phyloP scores from a whole-genome alignment of 2,329 filamentous ascomycete genomes.

The Nothophoma quercina region DNA sequence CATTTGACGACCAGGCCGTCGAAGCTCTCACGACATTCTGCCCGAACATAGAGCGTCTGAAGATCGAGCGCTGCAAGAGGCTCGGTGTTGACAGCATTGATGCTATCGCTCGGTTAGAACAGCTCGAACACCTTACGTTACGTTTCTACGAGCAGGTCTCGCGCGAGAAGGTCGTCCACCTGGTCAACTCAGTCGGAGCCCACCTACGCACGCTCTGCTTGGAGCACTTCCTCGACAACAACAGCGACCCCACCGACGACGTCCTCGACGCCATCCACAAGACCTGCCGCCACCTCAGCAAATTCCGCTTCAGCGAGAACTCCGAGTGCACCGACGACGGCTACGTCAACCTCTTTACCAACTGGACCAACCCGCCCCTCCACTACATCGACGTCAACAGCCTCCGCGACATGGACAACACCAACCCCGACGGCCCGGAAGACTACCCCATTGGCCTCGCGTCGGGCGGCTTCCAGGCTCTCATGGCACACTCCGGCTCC shows the following conservation, averaged over 20 bases:
- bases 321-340: conserved; percentile 76
- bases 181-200: conserved; percentile 69
- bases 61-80: conserved; percentile 81
- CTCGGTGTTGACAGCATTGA: conserved; percentile 71
- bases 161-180: conserved; percentile 64
- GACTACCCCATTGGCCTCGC: conserved; percentile 73
- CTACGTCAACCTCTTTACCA: conserved; percentile 74
- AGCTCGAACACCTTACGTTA: conserved; percentile 78
- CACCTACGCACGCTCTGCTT: conserved; percentile 81
- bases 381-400: conserved; percentile 76
- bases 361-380: conserved; percentile 78
- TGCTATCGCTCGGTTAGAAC: conserved; percentile 67
- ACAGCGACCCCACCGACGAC: conserved; percentile 61
- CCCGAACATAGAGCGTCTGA: conserved; percentile 75
- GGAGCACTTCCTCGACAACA: conserved; percentile 69
- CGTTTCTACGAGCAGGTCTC: conserved; percentile 67
- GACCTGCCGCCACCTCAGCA: conserved; percentile 71
- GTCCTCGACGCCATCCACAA: conserved; percentile 75
- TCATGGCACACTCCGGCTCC: conserved; percentile 83
- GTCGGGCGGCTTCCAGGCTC: conserved; percentile 75
- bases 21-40: conserved; percentile 69
- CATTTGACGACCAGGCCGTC: conserved; percentile 77
- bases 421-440: conserved; percentile 69
- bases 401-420: conserved; percentile 78
- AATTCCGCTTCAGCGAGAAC: conserved; percentile 84